Evolutionary conservation across 345 rosid species (phyloP).

Genomic region (Raphanus sativus): DNA sequence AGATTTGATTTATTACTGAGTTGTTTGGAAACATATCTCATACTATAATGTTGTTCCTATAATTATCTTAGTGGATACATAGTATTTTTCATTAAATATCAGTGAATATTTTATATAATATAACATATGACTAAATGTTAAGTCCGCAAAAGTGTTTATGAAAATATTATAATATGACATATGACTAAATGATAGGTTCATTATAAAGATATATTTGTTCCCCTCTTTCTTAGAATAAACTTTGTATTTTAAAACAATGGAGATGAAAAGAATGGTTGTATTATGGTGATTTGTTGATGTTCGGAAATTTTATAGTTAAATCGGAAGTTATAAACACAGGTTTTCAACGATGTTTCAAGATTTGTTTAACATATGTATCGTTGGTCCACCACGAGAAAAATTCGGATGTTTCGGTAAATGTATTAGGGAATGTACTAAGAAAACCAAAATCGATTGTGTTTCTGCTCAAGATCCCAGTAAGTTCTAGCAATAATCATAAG

Average conservation of each 20-base stretch:
- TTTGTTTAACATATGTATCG: neutral
- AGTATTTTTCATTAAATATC: no score
- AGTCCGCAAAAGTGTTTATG: no score
- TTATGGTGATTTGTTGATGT: neutral
- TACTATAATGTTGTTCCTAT: no score
- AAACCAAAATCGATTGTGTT: neutral
- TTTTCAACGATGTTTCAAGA: neutral
- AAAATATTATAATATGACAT: no score
- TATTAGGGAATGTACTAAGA: neutral
- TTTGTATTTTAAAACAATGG: neutral
- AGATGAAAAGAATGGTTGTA: neutral
- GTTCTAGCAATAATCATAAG: neutral
- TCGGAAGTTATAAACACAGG: neutral
- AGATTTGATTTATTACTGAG: neutral
- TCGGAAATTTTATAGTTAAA: neutral
- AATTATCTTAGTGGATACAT: no score
- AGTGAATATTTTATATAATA: no score
- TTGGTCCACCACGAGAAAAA: neutral
- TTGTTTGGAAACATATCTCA: neutral
- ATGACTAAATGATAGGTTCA: no score
- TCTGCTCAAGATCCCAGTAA: neutral
- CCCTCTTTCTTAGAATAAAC: no score
- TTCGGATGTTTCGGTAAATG: neutral
- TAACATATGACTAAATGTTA: no score
- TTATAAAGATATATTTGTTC: no score